Percentiles rank a stretch among this genome's conserved stretches.
These are phyloP conservation scores for Aspergillus fumigatus DNA, from an alignment of 2,329 filamentous ascomycete genomes.

Conservation along the genomic window DNA sequence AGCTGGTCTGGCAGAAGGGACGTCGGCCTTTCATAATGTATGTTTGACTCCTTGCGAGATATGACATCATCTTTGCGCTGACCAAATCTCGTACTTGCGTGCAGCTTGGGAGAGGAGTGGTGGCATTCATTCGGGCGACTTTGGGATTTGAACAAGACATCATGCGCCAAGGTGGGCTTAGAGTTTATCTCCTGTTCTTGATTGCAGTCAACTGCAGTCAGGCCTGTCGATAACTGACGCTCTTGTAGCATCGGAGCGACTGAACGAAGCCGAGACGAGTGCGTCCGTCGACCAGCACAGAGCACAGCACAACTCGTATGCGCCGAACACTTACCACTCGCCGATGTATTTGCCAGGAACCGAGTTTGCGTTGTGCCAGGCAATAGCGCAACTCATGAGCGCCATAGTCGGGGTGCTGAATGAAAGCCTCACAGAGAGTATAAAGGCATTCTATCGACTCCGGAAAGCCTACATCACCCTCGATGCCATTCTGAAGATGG, in stretches of 20 bases:
- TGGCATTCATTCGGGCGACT: slow-evolving; percentile 79
- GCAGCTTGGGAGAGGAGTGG: slow-evolving; percentile 72
- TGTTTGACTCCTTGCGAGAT: slow-evolving; percentile 10
- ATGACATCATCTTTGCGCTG: slow-evolving; percentile 9
- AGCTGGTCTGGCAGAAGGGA: slow-evolving; percentile 62
- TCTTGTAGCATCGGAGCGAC: slow-evolving; percentile 58
- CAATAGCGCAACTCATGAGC: slow-evolving; percentile 82
- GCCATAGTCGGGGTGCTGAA: slow-evolving; percentile 86
- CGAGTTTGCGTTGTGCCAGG: slow-evolving; percentile 79
- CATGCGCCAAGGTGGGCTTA: slow-evolving; percentile 64
- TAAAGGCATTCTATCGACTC: slow-evolving; percentile 89
- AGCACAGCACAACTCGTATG: slow-evolving; percentile 60
- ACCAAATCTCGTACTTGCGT: slow-evolving; percentile 4
- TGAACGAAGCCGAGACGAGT: slow-evolving; percentile 70
- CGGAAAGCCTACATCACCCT: slow-evolving; percentile 82
- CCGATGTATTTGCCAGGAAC: slow-evolving; percentile 75
- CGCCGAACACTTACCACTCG: slow-evolving; percentile 50
- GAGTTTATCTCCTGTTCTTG: slow-evolving; percentile 1
- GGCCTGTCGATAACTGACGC: slow-evolving; percentile 13
- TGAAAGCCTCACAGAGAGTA: slow-evolving; percentile 84
- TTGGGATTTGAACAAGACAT: slow-evolving; percentile 88
- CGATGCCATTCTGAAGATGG: slow-evolving; percentile 71
- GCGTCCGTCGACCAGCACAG: slow-evolving; percentile 73
- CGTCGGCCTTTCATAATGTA: slow-evolving; percentile 81
- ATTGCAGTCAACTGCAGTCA: not conserved